phyloP scores from a whole-genome alignment of 139 green algal genomes.

The Coelastrella sp. region DNA sequence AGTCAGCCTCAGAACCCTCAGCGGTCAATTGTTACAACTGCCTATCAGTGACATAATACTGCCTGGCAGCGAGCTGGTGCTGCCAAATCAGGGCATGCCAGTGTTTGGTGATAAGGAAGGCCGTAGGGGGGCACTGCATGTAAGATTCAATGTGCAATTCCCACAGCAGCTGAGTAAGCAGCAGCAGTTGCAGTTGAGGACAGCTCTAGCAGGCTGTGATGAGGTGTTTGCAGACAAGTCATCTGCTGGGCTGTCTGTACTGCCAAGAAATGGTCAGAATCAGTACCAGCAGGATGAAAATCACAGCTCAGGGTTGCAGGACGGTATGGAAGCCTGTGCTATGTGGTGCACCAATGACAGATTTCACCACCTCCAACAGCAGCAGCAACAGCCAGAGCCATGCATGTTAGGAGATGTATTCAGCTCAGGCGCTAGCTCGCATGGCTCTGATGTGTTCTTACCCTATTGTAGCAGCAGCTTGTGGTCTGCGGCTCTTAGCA shows the following conservation, averaged over 20 bases:
- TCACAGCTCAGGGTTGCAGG: no score
- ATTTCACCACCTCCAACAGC: not conserved
- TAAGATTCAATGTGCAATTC: slow-evolving; percentile 51
- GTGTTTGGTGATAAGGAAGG: not conserved
- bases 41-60: slow-evolving; percentile 31
- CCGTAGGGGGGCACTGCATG: slow-evolving; percentile 41
- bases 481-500: not conserved
- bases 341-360: not conserved
- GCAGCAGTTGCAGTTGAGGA: slow-evolving; percentile 44
- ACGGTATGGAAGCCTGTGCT: no score
- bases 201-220: not conserved
- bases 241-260: not conserved
- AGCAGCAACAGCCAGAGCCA: not conserved
- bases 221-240: not conserved
- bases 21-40: slow-evolving; percentile 43
- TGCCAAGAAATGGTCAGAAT: not conserved
- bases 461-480: not conserved
- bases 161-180: slow-evolving; percentile 21
- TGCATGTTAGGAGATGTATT: not conserved
- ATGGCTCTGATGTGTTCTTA: not conserved
- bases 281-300: not conserved
- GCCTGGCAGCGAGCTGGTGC: slow-evolving; percentile 28
- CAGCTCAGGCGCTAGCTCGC: not conserved
- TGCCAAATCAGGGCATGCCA: slow-evolving; percentile 34
- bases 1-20: slow-evolving; percentile 35